A percentile compares a stretch with the other conserved stretches of the same genome.
Evolutionary conservation across 352 stramenopile species (phyloP).

Genomic region (Phytophthora gonapodyides): DNA sequence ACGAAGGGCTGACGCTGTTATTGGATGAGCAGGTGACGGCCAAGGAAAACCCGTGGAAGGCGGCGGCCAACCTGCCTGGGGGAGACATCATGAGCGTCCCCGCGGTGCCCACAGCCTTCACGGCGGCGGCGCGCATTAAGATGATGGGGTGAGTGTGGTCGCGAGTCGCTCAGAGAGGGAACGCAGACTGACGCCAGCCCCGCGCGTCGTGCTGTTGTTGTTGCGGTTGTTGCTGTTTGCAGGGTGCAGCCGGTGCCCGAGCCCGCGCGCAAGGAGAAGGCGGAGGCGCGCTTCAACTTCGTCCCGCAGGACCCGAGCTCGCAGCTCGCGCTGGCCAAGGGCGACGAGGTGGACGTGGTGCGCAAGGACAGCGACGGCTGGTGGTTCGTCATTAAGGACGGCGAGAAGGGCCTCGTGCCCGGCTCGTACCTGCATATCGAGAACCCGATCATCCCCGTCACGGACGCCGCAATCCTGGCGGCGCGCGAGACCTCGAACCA

Average conservation of each 20-base stretch:
- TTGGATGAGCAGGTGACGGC: conserved; percentile 38
- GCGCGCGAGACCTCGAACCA: conserved; percentile 80
- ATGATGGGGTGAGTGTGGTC: conserved; percentile 47
- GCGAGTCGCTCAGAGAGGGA: too few species aligned
- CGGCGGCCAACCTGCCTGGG: conserved; percentile 43
- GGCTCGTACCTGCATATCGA: conserved; percentile 76
- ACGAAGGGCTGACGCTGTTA: conserved; percentile 1
- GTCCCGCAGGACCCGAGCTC: conserved; percentile 70
- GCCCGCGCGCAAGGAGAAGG: conserved; percentile 61
- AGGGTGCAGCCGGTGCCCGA: conserved; percentile 39
- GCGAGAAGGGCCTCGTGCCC: conserved; percentile 81
- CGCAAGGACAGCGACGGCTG: conserved; percentile 84
- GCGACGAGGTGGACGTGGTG: conserved; percentile 75
- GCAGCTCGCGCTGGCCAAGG: conserved; percentile 72
- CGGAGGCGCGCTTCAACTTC: conserved; percentile 79
- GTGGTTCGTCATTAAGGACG: conserved; percentile 83
- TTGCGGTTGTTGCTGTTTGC: conserved; percentile 9
- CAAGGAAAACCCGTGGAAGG: conserved; percentile 58
- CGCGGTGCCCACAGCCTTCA: conserved; percentile 73
- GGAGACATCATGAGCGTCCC: conserved; percentile 46
- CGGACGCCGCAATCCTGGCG: conserved; percentile 63
- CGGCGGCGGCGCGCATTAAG: conserved; percentile 52
- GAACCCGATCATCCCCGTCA: conserved; percentile 58
- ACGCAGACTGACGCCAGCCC: neutral
- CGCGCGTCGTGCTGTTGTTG: conserved; percentile 16